A percentile compares a stretch with the other conserved stretches of the same genome.
Conservation (phyloP, 306 rosid genomes). For the Cicer yamashitae region DNA sequence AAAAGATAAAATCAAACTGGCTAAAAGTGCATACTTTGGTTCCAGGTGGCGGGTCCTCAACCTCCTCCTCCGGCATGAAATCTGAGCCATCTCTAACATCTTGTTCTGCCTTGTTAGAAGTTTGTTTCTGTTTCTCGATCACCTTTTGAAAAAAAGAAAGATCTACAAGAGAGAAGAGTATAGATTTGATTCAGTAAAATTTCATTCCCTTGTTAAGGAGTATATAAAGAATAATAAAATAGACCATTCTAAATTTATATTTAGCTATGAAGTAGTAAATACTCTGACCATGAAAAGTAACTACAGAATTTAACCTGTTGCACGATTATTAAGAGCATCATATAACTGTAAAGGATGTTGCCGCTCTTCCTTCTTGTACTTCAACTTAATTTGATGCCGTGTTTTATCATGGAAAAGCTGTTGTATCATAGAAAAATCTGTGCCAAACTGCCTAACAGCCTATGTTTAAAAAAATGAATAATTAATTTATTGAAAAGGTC, state of each 20-base stretch:
- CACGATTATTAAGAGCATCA: constrained; percentile 63
- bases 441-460: constrained; percentile 78
- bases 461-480: constrained; percentile 38
- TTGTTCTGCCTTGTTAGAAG: constrained; percentile 60
- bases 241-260: not conserved
- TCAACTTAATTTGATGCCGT: constrained; percentile 72
- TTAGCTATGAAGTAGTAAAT: constrained; percentile 23
- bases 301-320: constrained; percentile 57
- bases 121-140: constrained; percentile 68
- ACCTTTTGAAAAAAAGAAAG: constrained; percentile 57
- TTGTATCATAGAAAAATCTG: constrained; percentile 80
- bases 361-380: constrained; percentile 80
- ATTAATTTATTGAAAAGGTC: constrained; percentile 7
- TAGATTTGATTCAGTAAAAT: constrained; percentile 25
- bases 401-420: constrained; percentile 73
- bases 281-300: constrained; percentile 12
- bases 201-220: constrained; percentile 13
- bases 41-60: constrained; percentile 47
- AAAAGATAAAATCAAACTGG: constrained; percentile 41
- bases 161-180: constrained; percentile 55
- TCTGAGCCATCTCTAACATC: constrained; percentile 56
- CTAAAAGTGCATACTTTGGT: constrained; percentile 59
- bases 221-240: constrained; percentile 27
- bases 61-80: constrained; percentile 54
- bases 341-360: constrained; percentile 61